Evolutionary conservation across 305 asterid genomes (phyloP).

Genomic region (Vinca major): DNA sequence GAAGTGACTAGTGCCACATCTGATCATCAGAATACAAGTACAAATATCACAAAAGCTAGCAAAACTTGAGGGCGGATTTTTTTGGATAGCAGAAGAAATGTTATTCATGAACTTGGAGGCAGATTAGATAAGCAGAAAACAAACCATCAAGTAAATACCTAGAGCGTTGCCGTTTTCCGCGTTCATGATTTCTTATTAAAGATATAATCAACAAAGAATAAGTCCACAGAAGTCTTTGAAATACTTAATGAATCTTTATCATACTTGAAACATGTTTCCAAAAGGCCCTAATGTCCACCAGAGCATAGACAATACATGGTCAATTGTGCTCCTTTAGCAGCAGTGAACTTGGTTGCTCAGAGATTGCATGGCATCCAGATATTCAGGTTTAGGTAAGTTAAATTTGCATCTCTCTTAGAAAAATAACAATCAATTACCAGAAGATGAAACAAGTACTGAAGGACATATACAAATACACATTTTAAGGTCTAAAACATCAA

Average conservation of each 20-base stretch:
- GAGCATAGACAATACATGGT: neutral
- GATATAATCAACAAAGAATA: neutral
- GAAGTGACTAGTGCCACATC: slow-evolving; percentile 95
- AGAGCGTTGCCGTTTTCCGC: neutral
- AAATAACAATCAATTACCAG: slow-evolving; percentile 5
- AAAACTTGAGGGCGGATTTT: slow-evolving; percentile 16
- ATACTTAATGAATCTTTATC: neutral
- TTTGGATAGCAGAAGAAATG: neutral
- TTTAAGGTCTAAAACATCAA: neutral
- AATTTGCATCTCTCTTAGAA: neutral
- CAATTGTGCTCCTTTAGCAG: too few species aligned
- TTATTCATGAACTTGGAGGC: neutral
- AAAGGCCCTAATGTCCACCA: neutral
- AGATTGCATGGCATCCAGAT: too few species aligned
- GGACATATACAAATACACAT: neutral
- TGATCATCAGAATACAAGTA: slow-evolving; percentile 25
- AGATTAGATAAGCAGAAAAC: slow-evolving; percentile 7
- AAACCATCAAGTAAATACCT: neutral
- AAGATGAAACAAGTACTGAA: neutral
- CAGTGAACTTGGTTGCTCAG: too few species aligned
- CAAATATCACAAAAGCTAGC: slow-evolving; percentile 23
- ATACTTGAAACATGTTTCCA: neutral
- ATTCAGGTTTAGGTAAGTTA: neutral
- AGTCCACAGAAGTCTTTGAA: neutral
- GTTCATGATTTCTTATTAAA: neutral